Percentiles rank a stretch among this genome's conserved stretches.
Conservation (phyloP, 2,329 filamentous ascomycete species). For the Rhinocladiella similis region DNA sequence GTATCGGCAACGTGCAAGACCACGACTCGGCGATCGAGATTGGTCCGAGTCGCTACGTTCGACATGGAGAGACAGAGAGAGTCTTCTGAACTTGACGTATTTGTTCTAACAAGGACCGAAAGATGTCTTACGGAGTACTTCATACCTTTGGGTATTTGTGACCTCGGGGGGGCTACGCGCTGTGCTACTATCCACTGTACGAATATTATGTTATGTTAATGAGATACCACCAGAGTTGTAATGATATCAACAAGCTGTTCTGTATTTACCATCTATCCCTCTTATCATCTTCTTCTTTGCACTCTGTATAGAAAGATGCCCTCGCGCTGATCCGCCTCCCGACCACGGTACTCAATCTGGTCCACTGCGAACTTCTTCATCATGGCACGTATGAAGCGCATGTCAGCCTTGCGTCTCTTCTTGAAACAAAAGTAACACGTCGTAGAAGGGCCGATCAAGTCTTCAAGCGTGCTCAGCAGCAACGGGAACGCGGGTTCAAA, state of each 20-base stretch:
- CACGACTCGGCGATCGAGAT: background rate
- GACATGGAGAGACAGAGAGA: slow-evolving; percentile 19
- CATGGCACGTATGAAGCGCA: slow-evolving; percentile 71
- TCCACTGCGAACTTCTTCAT: slow-evolving; percentile 65
- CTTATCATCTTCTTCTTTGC: slow-evolving; percentile 11
- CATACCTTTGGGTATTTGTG: no score
- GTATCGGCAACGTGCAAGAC: background rate
- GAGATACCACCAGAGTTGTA: slow-evolving; percentile 12
- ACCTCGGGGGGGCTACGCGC: background rate
- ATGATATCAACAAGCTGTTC: background rate
- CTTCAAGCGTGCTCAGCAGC: slow-evolving; percentile 73
- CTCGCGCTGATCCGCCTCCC: slow-evolving; percentile 50
- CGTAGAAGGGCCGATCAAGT: slow-evolving; percentile 65
- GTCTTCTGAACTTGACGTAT: slow-evolving; percentile 10
- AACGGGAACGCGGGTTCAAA: slow-evolving; percentile 94
- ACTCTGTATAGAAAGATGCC: slow-evolving; percentile 58
- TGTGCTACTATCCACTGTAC: background rate
- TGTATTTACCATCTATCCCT: background rate
- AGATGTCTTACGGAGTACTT: background rate
- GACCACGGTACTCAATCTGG: slow-evolving; percentile 63
- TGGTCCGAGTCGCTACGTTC: slow-evolving; percentile 19
- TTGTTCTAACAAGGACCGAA: slow-evolving; percentile 3
- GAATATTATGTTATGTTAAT: background rate
- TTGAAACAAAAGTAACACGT: slow-evolving; percentile 93
- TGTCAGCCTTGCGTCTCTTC: slow-evolving; percentile 78